phyloP scores from a whole-genome alignment of 192 early-diverging fungal genomes.

The Allomyces javanicus region DNA sequence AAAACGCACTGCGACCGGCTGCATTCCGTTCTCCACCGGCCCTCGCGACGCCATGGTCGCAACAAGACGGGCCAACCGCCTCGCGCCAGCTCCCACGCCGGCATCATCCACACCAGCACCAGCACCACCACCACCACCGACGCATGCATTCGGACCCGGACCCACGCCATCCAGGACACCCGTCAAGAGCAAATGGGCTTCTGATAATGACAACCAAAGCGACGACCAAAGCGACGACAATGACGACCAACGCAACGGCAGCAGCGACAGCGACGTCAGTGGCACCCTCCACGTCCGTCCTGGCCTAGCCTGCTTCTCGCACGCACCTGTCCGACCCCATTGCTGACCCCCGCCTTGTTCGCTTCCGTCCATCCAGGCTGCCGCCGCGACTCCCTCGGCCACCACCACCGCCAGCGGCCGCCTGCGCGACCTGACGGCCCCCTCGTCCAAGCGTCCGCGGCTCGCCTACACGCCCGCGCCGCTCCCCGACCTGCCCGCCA shows the following conservation, averaged over 20 bases:
- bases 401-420: too few species aligned
- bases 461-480: too few species aligned
- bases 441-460: too few species aligned
- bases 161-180: too few species aligned
- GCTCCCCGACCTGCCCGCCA: too few species aligned
- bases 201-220: not conserved
- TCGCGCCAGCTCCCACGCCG: not conserved
- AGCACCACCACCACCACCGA: not conserved
- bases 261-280: not conserved
- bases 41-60: not conserved
- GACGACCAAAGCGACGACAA: not conserved
- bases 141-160: not conserved
- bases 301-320: too few species aligned
- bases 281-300: not conserved
- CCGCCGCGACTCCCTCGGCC: too few species aligned
- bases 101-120: not conserved
- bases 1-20: too few species aligned
- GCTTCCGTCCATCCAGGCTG: too few species aligned
- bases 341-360: too few species aligned
- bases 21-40: not conserved
- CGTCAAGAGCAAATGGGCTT: not conserved
- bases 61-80: not conserved
- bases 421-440: too few species aligned
- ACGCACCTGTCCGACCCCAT: too few species aligned
- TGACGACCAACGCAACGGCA: not conserved